Evolutionary conservation across 2,329 filamentous ascomycete genomes (phyloP).

Genomic region (Fusarium pseudoanthophilum): DNA sequence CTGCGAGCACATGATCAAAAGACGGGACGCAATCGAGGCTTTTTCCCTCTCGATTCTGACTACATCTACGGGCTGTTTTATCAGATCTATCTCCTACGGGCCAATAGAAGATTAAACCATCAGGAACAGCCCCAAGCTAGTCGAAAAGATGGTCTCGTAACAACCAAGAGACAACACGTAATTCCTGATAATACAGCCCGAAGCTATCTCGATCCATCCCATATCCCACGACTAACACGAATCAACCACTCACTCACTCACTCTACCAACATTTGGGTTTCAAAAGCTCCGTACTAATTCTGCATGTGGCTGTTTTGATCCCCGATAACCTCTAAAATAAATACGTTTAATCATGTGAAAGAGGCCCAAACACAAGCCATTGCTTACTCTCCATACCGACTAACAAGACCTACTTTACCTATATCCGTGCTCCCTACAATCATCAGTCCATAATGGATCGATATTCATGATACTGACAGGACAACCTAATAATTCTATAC

Average conservation of each 20-base stretch:
- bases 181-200: conserved; percentile 2
- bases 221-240: neutral
- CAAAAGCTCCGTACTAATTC: neutral
- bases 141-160: conserved; percentile 1
- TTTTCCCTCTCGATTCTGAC: conserved; percentile 30
- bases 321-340: neutral
- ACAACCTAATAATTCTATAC: neutral
- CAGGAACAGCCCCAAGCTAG: conserved; percentile 1
- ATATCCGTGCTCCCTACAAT: neutral
- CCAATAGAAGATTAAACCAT: neutral
- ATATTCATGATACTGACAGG: neutral
- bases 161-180: neutral
- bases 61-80: conserved; percentile 13
- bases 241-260: neutral
- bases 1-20: conserved; percentile 41
- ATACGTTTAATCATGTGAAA: conserved; percentile 14
- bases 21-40: conserved; percentile 30
- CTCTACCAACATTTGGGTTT: neutral
- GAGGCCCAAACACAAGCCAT: neutral
- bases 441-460: neutral
- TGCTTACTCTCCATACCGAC: neutral
- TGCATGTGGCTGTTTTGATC: conserved; percentile 13
- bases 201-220: neutral
- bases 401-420: no score
- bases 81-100: neutral